Conservation (phyloP, 176 grass and related monocot species). For the Secale cereale region DNA sequence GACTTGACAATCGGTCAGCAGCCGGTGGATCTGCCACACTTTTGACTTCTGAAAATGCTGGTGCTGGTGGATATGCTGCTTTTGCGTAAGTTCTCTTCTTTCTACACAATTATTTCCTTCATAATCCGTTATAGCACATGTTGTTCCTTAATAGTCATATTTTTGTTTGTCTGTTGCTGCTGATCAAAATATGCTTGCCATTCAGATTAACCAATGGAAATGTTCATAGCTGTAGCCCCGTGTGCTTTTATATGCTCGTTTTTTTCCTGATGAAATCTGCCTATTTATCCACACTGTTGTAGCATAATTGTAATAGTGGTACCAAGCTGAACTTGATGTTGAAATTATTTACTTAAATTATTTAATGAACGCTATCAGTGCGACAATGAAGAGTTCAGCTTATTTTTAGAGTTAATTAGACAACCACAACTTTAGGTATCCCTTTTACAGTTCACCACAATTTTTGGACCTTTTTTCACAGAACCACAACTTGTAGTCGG, state of each 20-base stretch:
- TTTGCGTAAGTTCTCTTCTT: constrained; percentile 76
- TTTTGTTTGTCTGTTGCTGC: background rate
- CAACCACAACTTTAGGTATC: background rate
- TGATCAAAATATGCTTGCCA: background rate
- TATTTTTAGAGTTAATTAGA: background rate
- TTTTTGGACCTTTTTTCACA: background rate
- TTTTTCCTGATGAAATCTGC: background rate
- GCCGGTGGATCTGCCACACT: constrained; percentile 37
- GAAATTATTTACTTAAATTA: background rate
- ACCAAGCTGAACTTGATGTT: background rate
- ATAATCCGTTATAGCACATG: background rate
- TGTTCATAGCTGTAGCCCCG: background rate
- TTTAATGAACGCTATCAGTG: background rate
- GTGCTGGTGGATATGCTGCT: constrained; percentile 76
- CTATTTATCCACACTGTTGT: background rate
- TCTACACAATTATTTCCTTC: background rate
- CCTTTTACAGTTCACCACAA: background rate
- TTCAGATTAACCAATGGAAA: background rate
- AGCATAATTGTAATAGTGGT: background rate
- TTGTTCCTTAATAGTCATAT: background rate
- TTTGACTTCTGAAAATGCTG: constrained; percentile 66
- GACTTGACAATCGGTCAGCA: constrained; percentile 51
- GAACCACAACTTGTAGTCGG: background rate
- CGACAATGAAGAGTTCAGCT: background rate
- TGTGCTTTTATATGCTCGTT: background rate